Evolutionary conservation across 1,139 yeast species (phyloP).

Genomic region (Citeromyces hawaiiensis): DNA sequence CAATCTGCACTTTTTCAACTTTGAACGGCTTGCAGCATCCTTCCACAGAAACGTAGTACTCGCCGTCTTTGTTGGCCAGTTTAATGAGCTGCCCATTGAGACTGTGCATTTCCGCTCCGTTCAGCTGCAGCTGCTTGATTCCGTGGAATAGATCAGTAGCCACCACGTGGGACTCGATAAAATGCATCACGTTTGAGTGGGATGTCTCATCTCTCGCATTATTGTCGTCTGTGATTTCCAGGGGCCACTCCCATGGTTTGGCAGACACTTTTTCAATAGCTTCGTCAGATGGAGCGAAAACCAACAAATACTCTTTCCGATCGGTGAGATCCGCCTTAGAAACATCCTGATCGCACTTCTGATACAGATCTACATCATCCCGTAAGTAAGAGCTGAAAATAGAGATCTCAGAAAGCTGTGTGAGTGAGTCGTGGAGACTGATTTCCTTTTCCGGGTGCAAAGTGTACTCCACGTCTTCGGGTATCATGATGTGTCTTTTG

Average conservation of each 20-base stretch:
- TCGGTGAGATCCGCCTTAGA: background rate
- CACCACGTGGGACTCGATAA: conserved; percentile 41
- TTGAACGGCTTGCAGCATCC: conserved; percentile 16
- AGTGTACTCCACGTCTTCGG: conserved; percentile 7
- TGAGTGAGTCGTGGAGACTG: conserved; percentile 19
- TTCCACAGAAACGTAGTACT: conserved; percentile 23
- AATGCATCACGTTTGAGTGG: conserved; percentile 30
- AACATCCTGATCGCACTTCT: conserved; percentile 23
- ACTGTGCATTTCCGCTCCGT: conserved; percentile 19
- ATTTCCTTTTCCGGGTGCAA: conserved; percentile 14
- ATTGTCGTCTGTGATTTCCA: conserved; percentile 19
- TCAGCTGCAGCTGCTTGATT: conserved; percentile 1
- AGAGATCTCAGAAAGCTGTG: conserved; percentile 30
- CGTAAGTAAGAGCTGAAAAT: conserved; percentile 44
- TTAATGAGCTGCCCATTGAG: conserved; percentile 28
- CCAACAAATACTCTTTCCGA: conserved; percentile 22
- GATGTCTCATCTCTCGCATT: conserved; percentile 26
- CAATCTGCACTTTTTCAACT: conserved; percentile 28
- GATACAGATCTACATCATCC: conserved; percentile 30
- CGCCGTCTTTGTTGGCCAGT: conserved; percentile 26
- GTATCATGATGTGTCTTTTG: conserved; percentile 1
- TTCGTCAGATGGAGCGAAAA: conserved; percentile 49
- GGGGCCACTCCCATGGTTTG: conserved; percentile 68
- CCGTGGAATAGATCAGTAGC: conserved; percentile 9
- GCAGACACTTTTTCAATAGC: conserved; percentile 28